A percentile compares a stretch with the other conserved stretches of the same genome.
These are phyloP conservation scores for Trichosporon ovoides DNA, from an alignment of 1,284 basidiomycete genomes.

Conservation along the genomic window DNA sequence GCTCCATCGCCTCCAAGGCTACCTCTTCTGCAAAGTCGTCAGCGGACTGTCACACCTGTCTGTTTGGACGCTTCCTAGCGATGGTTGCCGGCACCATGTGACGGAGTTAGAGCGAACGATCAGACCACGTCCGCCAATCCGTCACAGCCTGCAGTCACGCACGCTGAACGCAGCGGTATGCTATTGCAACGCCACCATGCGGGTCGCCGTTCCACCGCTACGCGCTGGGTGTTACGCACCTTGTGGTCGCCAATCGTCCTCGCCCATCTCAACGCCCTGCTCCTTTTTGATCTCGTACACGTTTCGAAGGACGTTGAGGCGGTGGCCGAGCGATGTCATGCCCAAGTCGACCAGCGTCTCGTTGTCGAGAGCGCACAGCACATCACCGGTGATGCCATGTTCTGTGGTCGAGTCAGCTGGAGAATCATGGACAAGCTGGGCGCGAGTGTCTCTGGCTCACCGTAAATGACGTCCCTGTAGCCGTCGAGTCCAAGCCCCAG, in stretches of 20 bases:
- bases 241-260: conserved; percentile 82
- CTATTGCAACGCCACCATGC: not conserved
- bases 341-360: conserved; percentile 79
- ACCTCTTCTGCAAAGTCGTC: conserved; percentile 21
- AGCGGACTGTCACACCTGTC: not conserved
- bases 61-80: not conserved
- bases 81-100: not conserved
- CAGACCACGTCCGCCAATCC: not conserved
- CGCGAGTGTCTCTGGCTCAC: conserved; percentile 31
- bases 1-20: conserved; percentile 22
- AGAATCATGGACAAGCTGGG: not conserved
- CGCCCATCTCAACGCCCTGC: conserved; percentile 73
- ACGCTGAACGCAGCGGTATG: not conserved
- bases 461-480: conserved; percentile 59
- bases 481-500: conserved; percentile 68
- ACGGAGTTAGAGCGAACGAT: not conserved
- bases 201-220: not conserved
- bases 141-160: not conserved
- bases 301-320: conserved; percentile 78
- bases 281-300: conserved; percentile 83
- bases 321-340: conserved; percentile 75
- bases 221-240: conserved; percentile 56
- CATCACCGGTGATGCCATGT: conserved; percentile 83
- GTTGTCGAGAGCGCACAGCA: conserved; percentile 72
- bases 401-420: conserved; percentile 53